A percentile compares a stretch with the other conserved stretches of the same genome.
These are phyloP conservation scores for Daldinia caldariorum DNA, from an alignment of 495 filamentous ascomycete species.

Conservation along the genomic window DNA sequence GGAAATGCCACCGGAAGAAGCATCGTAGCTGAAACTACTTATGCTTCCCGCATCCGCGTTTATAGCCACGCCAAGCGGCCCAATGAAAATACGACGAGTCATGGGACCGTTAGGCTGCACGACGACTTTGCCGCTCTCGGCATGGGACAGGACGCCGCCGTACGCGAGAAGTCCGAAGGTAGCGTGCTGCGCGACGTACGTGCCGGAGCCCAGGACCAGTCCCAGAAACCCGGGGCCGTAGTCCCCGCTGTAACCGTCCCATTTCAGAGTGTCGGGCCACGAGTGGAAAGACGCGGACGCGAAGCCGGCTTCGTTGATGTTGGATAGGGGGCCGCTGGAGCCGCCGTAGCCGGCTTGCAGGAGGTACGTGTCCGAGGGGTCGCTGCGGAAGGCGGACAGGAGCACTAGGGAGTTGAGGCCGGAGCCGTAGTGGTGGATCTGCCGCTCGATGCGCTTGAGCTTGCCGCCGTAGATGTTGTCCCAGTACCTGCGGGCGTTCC, in stretches of 20 bases:
- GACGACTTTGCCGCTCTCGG: constrained; percentile 3
- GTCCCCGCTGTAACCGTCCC: constrained; percentile 64
- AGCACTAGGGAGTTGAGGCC: constrained; percentile 62
- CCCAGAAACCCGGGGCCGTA: constrained; percentile 63
- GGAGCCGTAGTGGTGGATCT: constrained; percentile 68
- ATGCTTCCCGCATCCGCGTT: constrained; percentile 55
- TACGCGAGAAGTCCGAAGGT: constrained; percentile 54
- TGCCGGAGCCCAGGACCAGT: constrained; percentile 54
- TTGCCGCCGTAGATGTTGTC: constrained; percentile 62
- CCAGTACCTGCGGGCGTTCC: constrained; percentile 65
- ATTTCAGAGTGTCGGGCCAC: constrained; percentile 60
- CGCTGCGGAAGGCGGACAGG: constrained; percentile 55
- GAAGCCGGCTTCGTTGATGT: constrained; percentile 61
- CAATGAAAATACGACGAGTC: constrained; percentile 55
- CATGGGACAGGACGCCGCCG: constrained; percentile 48
- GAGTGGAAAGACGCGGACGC: constrained; percentile 62
- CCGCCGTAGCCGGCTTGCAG: constrained; percentile 63
- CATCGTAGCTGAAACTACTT: constrained; percentile 41
- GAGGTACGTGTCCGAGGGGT: constrained; percentile 50
- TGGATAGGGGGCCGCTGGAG: constrained; percentile 58
- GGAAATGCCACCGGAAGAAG: constrained; percentile 33
- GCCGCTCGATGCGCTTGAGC: constrained; percentile 60
- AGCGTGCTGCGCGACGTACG: constrained; percentile 55
- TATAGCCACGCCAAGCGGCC: constrained; percentile 53
- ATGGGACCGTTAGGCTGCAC: constrained; percentile 56